phyloP scores from a whole-genome alignment of 495 filamentous ascomycete species.

The Tricharina praecox region DNA sequence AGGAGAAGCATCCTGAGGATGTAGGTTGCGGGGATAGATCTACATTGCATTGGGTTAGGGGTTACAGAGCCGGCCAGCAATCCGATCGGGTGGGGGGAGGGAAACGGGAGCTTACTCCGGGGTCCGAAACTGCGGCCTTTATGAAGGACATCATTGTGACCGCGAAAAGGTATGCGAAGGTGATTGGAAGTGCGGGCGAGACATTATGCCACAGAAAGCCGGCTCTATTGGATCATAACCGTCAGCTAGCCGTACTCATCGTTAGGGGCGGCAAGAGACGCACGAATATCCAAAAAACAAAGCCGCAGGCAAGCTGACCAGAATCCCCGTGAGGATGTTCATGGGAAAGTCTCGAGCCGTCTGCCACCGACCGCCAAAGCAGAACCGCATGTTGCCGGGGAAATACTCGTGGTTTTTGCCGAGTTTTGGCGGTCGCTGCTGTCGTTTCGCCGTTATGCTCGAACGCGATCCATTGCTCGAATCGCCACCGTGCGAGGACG shows the following conservation, averaged over 20 bases:
- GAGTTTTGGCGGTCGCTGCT: constrained; percentile 20
- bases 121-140: constrained; percentile 79
- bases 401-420: constrained; percentile 83
- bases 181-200: constrained; percentile 77
- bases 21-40: constrained; percentile 28
- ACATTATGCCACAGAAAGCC: constrained; percentile 82
- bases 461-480: constrained; percentile 19
- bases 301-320: constrained; percentile 56
- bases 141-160: constrained; percentile 83
- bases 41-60: constrained; percentile 6
- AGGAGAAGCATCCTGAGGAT: constrained; percentile 41
- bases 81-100: too few relatives aligned
- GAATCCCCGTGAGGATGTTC: constrained; percentile 68
- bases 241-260: not conserved
- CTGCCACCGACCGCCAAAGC: constrained; percentile 64
- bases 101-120: constrained; percentile 49
- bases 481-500: constrained; percentile 1
- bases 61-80: too few relatives aligned
- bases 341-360: constrained; percentile 82
- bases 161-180: constrained; percentile 80
- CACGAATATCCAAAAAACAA: constrained; percentile 77
- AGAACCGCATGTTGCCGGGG: constrained; percentile 79
- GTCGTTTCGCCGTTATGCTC: not conserved
- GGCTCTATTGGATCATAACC: constrained; percentile 35
- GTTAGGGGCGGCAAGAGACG: constrained; percentile 18